These are phyloP conservation scores for Boletus rubroflammeus DNA, from an alignment of 768 basidiomycete genomes.

Conservation along the genomic window DNA sequence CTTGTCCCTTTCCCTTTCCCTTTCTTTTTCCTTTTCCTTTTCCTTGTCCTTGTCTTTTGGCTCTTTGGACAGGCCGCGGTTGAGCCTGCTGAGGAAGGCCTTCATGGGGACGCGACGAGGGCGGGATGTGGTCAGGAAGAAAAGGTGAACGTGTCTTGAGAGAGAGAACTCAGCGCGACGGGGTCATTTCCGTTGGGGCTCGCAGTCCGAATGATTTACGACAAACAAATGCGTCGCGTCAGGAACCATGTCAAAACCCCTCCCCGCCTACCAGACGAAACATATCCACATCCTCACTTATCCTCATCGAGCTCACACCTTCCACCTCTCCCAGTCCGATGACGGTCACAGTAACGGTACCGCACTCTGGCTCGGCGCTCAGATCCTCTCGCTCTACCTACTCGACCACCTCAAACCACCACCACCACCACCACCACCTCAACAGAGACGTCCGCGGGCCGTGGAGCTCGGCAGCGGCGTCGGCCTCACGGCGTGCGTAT, in stretches of 20 bases:
- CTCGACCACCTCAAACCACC: too few relatives aligned
- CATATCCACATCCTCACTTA: constrained; percentile 49
- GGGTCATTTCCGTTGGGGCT: constrained; percentile 21
- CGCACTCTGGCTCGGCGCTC: constrained; percentile 80
- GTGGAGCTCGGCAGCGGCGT: constrained; percentile 84
- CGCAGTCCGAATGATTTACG: background rate
- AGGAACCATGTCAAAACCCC: constrained; percentile 3
- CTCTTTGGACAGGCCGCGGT: constrained; percentile 53
- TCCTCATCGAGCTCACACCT: constrained; percentile 36
- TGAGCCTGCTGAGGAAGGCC: constrained; percentile 77
- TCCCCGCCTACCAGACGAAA: constrained; percentile 65
- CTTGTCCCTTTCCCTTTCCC: constrained; percentile 28
- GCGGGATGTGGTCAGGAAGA: too few relatives aligned
- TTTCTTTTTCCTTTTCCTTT: constrained; percentile 37
- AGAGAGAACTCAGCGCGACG: constrained; percentile 15
- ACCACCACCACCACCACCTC: constrained; percentile 32
- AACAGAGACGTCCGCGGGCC: constrained; percentile 38
- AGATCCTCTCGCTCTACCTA: constrained; percentile 69
- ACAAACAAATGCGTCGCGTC: background rate
- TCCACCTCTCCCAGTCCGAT: constrained; percentile 53
- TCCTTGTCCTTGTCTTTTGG: constrained; percentile 61
- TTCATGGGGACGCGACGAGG: constrained; percentile 52
- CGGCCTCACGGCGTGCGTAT: constrained; percentile 69
- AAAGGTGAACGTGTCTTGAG: too few relatives aligned
- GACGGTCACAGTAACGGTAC: constrained; percentile 74